Conservation (phyloP, 805 yeast genomes). For the Saccharomycopsis capsularis region DNA sequence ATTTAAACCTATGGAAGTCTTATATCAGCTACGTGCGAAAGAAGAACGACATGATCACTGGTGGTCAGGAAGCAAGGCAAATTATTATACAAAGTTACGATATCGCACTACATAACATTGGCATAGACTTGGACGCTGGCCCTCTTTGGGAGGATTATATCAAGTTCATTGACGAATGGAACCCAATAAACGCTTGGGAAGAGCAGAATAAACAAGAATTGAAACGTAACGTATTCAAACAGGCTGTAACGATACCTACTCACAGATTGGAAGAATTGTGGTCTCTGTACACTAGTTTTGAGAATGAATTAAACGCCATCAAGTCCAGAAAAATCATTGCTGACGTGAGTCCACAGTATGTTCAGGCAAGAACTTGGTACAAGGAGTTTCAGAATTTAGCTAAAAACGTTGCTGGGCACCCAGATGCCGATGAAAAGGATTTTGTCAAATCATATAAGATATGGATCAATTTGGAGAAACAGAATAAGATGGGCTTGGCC, state of each 20-base stretch:
- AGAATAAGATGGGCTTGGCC: slow-evolving; percentile 57
- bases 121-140: slow-evolving; percentile 67
- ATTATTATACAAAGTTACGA: slow-evolving; percentile 77
- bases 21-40: slow-evolving; percentile 70
- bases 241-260: slow-evolving; percentile 69
- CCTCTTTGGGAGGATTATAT: slow-evolving; percentile 77
- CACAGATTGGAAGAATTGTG: slow-evolving; percentile 69
- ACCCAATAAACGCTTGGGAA: slow-evolving; percentile 76
- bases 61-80: slow-evolving; percentile 73
- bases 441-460: slow-evolving; percentile 25
- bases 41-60: slow-evolving; percentile 61
- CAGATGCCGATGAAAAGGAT: slow-evolving; percentile 24
- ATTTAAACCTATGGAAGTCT: slow-evolving; percentile 66
- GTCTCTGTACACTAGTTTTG: slow-evolving; percentile 78
- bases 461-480: slow-evolving; percentile 77
- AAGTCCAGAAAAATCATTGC: slow-evolving; percentile 81
- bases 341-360: slow-evolving; percentile 75
- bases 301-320: slow-evolving; percentile 61
- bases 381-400: slow-evolving; percentile 63
- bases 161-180: slow-evolving; percentile 71
- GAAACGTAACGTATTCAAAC: slow-evolving; percentile 64
- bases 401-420: slow-evolving; percentile 32
- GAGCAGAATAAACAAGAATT: slow-evolving; percentile 73
- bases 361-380: slow-evolving; percentile 76
- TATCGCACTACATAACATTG: slow-evolving; percentile 70